Evolutionary conservation across 257 asterid genomes (phyloP), one percentile per base, ranked within the genome.

Genomic region (Solanum clarkiae): DNA sequence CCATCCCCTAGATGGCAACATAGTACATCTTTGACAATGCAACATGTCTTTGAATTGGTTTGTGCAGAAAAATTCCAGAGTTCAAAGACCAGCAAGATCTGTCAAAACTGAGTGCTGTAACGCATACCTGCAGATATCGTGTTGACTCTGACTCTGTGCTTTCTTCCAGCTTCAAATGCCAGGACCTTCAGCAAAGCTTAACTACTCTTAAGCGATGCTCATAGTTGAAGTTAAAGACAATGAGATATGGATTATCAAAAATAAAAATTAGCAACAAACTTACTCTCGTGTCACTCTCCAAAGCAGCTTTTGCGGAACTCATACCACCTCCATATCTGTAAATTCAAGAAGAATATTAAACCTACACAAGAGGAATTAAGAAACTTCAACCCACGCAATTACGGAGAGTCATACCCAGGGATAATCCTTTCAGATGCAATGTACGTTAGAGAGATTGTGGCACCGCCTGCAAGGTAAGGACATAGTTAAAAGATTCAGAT

Each of bases 161-260:
- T 93, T 88, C 99, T 86, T 81, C 99, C 99, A 77, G 98, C 99
- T 93, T 96, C 99, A 87, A 96, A 96, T 54, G 99, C 98, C 88
- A 96, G 95, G 83, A 93, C 97, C 99, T 96, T 84, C 86, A 89
- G 40, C 66, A 84, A 36, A 81, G 36, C 32, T 83, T 22, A 89
- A 69, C 36, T 29, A 66, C 86, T 83, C 70, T 45, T 53, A 56
- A 69, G 82, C 17, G 29, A 60, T 51, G 71, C 55, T 14, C 55
- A 47, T n/a, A 80, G 22, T 20, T 82, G 24, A 72, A 36, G 42
- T 55, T 69, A 49, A 56, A 26, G 51, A 84, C 53, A 60, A 60
- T 16, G 54, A 36, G 40, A 85, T 32, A 83, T 77, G 65, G 47
- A 51, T 77, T 26, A 29, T 84, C 45, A 22, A 49, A 89, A 84